phyloP scores from a whole-genome alignment of 768 basidiomycete genomes.

The Suillus sp. region DNA sequence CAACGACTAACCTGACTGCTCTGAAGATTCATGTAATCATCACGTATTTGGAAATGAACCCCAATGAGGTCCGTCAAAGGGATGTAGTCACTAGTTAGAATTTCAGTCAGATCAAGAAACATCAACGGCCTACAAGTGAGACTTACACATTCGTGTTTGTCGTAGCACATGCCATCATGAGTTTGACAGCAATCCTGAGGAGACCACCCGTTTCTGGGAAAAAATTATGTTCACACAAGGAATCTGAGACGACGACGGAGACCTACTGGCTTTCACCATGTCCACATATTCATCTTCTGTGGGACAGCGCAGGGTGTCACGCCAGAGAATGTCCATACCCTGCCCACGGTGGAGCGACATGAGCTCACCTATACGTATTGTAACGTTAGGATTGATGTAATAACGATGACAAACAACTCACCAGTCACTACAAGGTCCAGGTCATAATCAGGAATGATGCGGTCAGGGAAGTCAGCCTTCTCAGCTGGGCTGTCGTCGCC shows the following conservation, averaged over 20 bases:
- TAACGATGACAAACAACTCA: slow-evolving; percentile 29
- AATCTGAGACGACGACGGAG: neutral
- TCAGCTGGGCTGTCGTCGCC: slow-evolving; percentile 5
- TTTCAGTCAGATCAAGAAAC: neutral
- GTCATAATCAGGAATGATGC: slow-evolving; percentile 40
- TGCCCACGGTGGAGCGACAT: slow-evolving; percentile 90
- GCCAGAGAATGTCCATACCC: slow-evolving; percentile 91
- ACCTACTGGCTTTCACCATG: slow-evolving; percentile 94
- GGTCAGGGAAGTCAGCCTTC: slow-evolving; percentile 19
- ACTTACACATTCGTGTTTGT: slow-evolving; percentile 59
- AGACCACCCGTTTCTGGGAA: slow-evolving; percentile 89
- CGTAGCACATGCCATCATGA: slow-evolving; percentile 90
- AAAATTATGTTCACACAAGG: slow-evolving; percentile 1
- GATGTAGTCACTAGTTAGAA: slow-evolving; percentile 46
- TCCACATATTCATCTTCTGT: slow-evolving; percentile 91
- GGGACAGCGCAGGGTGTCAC: slow-evolving; percentile 87
- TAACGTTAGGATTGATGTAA: neutral
- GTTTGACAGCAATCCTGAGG: slow-evolving; percentile 85
- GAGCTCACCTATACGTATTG: slow-evolving; percentile 52
- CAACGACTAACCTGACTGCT: slow-evolving; percentile 22
- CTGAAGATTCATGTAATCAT: slow-evolving; percentile 49
- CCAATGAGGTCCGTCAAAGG: slow-evolving; percentile 60
- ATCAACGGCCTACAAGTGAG: neutral
- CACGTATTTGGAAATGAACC: slow-evolving; percentile 60
- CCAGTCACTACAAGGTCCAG: slow-evolving; percentile 78